These are phyloP conservation scores for Santalum album DNA, from an alignment of 164 flowering plant species.

Conservation along the genomic window DNA sequence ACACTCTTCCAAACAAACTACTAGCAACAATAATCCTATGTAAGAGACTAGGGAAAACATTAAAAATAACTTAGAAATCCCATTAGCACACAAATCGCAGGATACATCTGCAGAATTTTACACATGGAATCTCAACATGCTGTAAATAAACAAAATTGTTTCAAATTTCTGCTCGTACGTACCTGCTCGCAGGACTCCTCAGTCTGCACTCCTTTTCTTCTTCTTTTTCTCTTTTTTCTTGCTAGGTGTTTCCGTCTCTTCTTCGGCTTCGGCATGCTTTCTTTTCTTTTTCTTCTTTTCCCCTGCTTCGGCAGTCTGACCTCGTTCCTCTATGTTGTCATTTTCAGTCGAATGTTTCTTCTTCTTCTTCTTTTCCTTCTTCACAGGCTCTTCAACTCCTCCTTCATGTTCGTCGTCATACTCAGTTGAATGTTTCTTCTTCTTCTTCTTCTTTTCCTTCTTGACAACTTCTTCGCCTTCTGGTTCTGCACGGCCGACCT, in stretches of 20 bases:
- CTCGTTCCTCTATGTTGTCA: not conserved
- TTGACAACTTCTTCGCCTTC: slow-evolving; percentile 21
- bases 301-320: slow-evolving; percentile 16
- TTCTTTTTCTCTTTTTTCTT: slow-evolving; percentile 44
- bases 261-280: slow-evolving; percentile 30
- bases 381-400: slow-evolving; percentile 5
- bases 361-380: slow-evolving; percentile 23
- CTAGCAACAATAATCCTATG: too few relatives aligned
- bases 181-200: not conserved
- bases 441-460: slow-evolving; percentile 40
- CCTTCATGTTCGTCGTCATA: slow-evolving; percentile 5
- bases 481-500: slow-evolving; percentile 10
- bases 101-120: too few relatives aligned
- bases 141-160: too few relatives aligned
- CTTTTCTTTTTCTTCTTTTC: slow-evolving; percentile 47
- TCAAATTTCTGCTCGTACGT: too few relatives aligned
- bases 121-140: too few relatives aligned
- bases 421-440: slow-evolving; percentile 39
- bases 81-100: too few relatives aligned
- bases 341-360: slow-evolving; percentile 13
- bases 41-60: too few relatives aligned
- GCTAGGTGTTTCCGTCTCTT: slow-evolving; percentile 18
- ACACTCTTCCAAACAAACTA: too few relatives aligned
- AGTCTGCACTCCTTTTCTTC: slow-evolving; percentile 28
- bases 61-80: too few relatives aligned